phyloP scores from a whole-genome alignment of 768 basidiomycete species.

The Zangia roseola region DNA sequence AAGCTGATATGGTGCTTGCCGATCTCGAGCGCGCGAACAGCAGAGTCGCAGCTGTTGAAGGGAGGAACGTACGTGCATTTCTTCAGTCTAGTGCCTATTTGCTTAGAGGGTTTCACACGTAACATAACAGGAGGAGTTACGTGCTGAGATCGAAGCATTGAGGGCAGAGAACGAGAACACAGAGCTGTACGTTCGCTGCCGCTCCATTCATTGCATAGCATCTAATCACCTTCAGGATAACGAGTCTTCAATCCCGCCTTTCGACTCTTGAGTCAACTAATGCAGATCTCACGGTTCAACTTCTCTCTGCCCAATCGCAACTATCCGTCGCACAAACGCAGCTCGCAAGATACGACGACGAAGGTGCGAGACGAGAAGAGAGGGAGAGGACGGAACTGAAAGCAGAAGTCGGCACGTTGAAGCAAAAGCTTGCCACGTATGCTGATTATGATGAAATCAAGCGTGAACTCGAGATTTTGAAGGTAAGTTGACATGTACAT shows the following conservation, averaged over 20 bases:
- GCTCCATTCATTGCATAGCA: neutral
- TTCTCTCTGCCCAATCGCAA: constrained; percentile 19
- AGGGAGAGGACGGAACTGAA: constrained; percentile 37
- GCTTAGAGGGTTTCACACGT: neutral
- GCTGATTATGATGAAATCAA: constrained; percentile 96
- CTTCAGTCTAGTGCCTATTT: neutral
- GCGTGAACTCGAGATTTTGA: constrained; percentile 97
- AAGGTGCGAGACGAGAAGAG: constrained; percentile 15
- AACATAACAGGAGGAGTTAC: constrained; percentile 73
- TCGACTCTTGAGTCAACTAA: constrained; percentile 65
- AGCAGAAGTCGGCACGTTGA: constrained; percentile 67
- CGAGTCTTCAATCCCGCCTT: constrained; percentile 65
- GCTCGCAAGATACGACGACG: constrained; percentile 16
- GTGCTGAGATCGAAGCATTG: constrained; percentile 91
- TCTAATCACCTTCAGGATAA: constrained; percentile 15
- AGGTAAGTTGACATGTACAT: constrained; percentile 48
- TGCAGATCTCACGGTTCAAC: constrained; percentile 12
- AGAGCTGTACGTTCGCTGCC: constrained; percentile 51
- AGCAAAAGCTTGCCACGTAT: constrained; percentile 66
- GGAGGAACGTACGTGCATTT: constrained; percentile 70
- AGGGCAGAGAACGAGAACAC: constrained; percentile 74
- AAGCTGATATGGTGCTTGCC: constrained; percentile 92
- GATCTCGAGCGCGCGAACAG: constrained; percentile 96
- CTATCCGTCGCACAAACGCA: constrained; percentile 17
- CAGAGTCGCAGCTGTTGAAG: constrained; percentile 87